Evolutionary conservation across 2,329 filamentous ascomycete species (phyloP).

Genomic region (Teratosphaeria destructans): DNA sequence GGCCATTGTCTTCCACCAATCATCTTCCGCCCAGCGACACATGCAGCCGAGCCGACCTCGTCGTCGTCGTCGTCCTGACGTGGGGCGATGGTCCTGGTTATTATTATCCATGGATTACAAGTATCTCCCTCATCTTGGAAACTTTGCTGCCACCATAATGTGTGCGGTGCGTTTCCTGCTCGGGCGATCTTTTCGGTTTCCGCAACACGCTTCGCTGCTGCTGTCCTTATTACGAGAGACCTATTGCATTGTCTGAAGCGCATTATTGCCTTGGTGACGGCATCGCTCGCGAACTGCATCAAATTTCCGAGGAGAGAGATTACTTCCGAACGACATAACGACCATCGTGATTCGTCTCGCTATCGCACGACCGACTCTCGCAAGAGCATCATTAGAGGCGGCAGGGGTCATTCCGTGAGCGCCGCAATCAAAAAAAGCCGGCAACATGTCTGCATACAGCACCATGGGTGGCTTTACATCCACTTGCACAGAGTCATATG

Average conservation of each 20-base stretch:
- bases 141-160: not conserved
- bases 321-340: not conserved
- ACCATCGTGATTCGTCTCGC: not conserved
- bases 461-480: conserved; percentile 3
- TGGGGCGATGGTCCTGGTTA: not conserved
- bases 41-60: not conserved
- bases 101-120: not conserved
- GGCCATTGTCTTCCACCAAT: not conserved
- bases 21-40: not conserved
- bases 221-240: not conserved
- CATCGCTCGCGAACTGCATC: not conserved
- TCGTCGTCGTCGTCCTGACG: not conserved
- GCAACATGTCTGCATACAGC: conserved; percentile 4
- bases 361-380: not conserved
- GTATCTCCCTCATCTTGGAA: not conserved
- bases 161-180: not conserved
- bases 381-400: not conserved
- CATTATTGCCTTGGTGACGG: not conserved
- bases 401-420: not conserved
- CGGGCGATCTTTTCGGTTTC: not conserved
- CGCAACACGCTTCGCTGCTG: not conserved
- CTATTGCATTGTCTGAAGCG: not conserved
- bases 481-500: conserved; percentile 25
- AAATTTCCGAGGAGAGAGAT: not conserved
- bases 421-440: not conserved